These are phyloP conservation scores for Exophiala aquamarina DNA, from an alignment of 2,329 filamentous ascomycete species.

Conservation along the genomic window DNA sequence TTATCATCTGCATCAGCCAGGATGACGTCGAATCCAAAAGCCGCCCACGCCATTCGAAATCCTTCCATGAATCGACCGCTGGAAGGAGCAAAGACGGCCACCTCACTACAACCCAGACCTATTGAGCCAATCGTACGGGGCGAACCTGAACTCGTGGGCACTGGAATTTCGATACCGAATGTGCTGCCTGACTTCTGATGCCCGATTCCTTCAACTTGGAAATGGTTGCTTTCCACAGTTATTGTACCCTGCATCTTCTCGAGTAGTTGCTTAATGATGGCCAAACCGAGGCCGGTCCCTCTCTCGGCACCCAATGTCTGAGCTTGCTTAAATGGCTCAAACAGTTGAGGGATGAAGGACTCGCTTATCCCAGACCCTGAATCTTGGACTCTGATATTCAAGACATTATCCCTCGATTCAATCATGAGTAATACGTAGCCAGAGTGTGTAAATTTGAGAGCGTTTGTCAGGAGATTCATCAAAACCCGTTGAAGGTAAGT, in stretches of 20 bases:
- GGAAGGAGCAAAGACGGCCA: constrained; percentile 22
- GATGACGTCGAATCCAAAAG: constrained; percentile 26
- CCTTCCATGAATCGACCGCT: constrained; percentile 26
- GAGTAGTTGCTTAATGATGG: constrained; percentile 33
- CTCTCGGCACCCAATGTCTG: constrained; percentile 32
- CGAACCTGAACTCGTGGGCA: background rate
- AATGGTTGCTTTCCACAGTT: constrained; percentile 30
- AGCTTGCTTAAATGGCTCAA: constrained; percentile 60
- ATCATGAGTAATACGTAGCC: constrained; percentile 60
- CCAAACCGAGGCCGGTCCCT: constrained; percentile 33
- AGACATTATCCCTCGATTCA: constrained; percentile 52
- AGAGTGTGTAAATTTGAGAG: constrained; percentile 43
- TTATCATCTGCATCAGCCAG: constrained; percentile 21
- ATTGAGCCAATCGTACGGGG: background rate
- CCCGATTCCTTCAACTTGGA: constrained; percentile 19
- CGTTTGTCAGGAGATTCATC: constrained; percentile 39
- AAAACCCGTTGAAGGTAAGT: constrained; percentile 46
- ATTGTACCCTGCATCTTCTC: constrained; percentile 33
- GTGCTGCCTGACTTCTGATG: constrained; percentile 22
- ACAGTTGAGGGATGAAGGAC: constrained; percentile 65
- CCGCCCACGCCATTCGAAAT: constrained; percentile 28
- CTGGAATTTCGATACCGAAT: constrained; percentile 25
- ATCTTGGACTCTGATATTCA: constrained; percentile 53
- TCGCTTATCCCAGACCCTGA: constrained; percentile 31
- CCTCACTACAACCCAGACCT: constrained; percentile 1